phyloP scores from a whole-genome alignment of 768 basidiomycete genomes.

The Pleurotus djamor region DNA sequence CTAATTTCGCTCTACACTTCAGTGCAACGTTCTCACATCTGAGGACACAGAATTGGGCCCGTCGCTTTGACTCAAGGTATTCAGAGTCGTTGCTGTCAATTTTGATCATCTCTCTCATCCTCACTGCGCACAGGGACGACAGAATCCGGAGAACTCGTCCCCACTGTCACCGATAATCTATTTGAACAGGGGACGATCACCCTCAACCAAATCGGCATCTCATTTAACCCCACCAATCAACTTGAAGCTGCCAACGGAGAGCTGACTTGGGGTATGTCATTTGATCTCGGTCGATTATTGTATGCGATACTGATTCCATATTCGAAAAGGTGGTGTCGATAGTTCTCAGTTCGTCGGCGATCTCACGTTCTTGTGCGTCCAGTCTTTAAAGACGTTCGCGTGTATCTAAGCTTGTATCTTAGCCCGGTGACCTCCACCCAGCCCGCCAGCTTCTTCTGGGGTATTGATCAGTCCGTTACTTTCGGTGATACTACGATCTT shows the following conservation, averaged over 20 bases:
- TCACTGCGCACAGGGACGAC: conserved; percentile 10
- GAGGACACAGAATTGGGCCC: conserved; percentile 40
- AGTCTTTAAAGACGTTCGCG: neutral
- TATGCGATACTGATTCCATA: neutral
- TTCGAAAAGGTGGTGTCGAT: conserved; percentile 23
- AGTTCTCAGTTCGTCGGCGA: conserved; percentile 20
- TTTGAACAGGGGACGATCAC: conserved; percentile 26
- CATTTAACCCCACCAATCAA: conserved; percentile 34
- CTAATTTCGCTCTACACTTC: conserved; percentile 2
- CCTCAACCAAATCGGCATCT: conserved; percentile 27
- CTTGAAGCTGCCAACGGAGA: conserved; percentile 9
- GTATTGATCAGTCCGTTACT: conserved; percentile 36
- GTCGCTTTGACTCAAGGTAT: conserved; percentile 35
- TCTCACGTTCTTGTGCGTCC: conserved; percentile 30
- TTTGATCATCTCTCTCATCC: neutral
- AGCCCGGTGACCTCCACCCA: conserved; percentile 15
- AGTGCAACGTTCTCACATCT: neutral
- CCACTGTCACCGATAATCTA: conserved; percentile 46
- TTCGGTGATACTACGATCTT: conserved; percentile 31
- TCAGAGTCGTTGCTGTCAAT: conserved; percentile 2
- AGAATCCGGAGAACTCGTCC: conserved; percentile 15
- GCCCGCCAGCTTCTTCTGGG: conserved; percentile 39
- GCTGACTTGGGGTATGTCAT: conserved; percentile 16
- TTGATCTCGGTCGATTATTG: neutral
- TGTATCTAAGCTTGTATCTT: conserved; percentile 6